A percentile compares a stretch with the other conserved stretches of the same genome.
Conservation (phyloP, 2,329 filamentous ascomycete genomes). For the Ilyonectria mors-panacis region DNA sequence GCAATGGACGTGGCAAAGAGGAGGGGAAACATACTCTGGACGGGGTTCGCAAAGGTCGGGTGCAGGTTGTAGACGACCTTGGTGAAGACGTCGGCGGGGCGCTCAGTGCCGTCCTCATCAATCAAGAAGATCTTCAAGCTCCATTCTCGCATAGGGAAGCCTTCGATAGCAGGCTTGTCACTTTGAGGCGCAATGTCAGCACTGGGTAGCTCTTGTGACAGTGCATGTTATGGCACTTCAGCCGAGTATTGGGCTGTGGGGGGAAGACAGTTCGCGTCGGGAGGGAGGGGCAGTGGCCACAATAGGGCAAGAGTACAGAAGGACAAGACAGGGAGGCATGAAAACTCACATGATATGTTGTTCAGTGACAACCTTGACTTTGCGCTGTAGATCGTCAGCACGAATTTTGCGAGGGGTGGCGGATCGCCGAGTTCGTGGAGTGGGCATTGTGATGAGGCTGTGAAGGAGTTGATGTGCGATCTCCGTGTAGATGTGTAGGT, state of each 20-base stretch:
- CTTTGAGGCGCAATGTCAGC: constrained; percentile 35
- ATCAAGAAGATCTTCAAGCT: constrained; percentile 87
- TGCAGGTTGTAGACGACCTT: constrained; percentile 95
- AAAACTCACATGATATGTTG: constrained; percentile 86
- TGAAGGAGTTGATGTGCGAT: constrained; percentile 8
- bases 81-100: constrained; percentile 87
- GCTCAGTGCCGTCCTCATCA: constrained; percentile 88
- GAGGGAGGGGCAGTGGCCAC: background rate
- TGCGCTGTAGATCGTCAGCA: constrained; percentile 75
- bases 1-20: background rate
- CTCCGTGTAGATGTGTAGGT: background rate
- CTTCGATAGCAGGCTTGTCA: constrained; percentile 85
- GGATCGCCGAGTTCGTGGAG: constrained; percentile 31
- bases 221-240: background rate
- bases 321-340: constrained; percentile 11
- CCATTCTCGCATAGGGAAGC: constrained; percentile 95
- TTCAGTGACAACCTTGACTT: constrained; percentile 93
- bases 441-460: constrained; percentile 31
- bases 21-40: constrained; percentile 78
- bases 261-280: background rate
- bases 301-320: background rate
- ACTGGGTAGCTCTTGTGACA: constrained; percentile 1
- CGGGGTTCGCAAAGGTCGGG: constrained; percentile 90
- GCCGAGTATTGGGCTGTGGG: background rate
- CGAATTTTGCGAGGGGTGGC: constrained; percentile 34